These are phyloP conservation scores for Asclepias syriaca DNA, from an alignment of 257 asterid species.

Conservation along the genomic window DNA sequence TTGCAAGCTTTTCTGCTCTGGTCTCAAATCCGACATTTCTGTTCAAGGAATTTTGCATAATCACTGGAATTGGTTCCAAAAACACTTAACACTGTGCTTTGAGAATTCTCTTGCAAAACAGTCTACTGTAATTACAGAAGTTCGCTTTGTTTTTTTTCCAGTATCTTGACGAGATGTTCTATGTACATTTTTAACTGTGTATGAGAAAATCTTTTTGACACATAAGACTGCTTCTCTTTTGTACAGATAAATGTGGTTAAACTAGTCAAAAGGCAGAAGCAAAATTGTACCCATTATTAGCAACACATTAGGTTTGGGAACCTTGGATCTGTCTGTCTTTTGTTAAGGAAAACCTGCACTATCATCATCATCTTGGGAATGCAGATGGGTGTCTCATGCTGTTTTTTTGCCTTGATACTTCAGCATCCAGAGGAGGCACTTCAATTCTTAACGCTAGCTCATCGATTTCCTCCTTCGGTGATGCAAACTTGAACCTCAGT, in stretches of 20 bases:
- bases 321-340: background rate
- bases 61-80: background rate
- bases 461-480: conserved; percentile 32
- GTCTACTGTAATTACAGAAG: background rate
- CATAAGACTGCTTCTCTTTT: background rate
- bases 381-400: conserved; percentile 36
- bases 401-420: conserved; percentile 26
- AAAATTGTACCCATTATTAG: background rate
- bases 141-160: background rate
- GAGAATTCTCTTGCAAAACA: background rate
- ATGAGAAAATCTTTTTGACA: background rate
- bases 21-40: background rate
- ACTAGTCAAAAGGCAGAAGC: background rate
- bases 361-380: conserved; percentile 47
- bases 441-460: conserved; percentile 35
- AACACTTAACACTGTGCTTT: background rate
- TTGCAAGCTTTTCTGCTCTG: background rate
- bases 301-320: background rate
- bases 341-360: background rate
- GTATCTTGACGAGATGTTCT: background rate
- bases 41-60: conserved; percentile 8
- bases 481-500: conserved; percentile 54
- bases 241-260: background rate
- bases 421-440: conserved; percentile 36
- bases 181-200: background rate